Evolutionary conservation across 352 stramenopile species (phyloP).

Genomic region (Pythium vanterpoolii): DNA sequence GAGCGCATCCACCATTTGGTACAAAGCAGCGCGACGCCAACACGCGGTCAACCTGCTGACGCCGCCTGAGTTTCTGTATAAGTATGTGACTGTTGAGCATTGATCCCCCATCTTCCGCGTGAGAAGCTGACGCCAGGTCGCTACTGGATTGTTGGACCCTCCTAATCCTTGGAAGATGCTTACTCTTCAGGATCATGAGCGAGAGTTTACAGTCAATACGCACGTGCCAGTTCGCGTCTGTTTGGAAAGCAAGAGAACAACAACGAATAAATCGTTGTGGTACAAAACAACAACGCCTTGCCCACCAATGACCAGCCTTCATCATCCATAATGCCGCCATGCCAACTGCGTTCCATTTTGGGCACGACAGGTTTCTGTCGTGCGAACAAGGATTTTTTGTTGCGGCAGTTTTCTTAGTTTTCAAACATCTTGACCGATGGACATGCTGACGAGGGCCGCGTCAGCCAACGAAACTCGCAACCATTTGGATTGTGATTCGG

Average conservation of each 20-base stretch:
- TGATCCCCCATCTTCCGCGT: too few species aligned
- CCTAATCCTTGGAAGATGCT: too few species aligned
- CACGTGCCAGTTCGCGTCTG: neutral
- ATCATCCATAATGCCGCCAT: too few species aligned
- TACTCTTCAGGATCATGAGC: too few species aligned
- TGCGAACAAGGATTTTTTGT: neutral
- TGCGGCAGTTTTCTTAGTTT: neutral
- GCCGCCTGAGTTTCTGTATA: too few species aligned
- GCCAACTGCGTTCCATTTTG: neutral
- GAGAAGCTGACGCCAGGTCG: conserved; percentile 1
- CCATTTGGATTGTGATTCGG: conserved; percentile 1
- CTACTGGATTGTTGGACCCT: conserved; percentile 11
- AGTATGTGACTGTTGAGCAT: too few species aligned
- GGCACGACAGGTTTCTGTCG: neutral
- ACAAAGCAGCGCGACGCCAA: neutral
- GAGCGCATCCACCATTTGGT: neutral
- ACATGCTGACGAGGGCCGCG: conserved; percentile 8
- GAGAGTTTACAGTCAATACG: too few species aligned
- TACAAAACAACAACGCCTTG: too few species aligned
- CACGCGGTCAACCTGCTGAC: neutral
- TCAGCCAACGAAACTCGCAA: conserved; percentile 1
- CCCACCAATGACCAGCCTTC: too few species aligned
- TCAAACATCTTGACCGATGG: neutral
- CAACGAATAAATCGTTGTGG: too few species aligned
- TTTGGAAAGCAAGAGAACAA: neutral